Conservation (phyloP, 2,329 filamentous ascomycete species). For the Xylariales sp. region DNA sequence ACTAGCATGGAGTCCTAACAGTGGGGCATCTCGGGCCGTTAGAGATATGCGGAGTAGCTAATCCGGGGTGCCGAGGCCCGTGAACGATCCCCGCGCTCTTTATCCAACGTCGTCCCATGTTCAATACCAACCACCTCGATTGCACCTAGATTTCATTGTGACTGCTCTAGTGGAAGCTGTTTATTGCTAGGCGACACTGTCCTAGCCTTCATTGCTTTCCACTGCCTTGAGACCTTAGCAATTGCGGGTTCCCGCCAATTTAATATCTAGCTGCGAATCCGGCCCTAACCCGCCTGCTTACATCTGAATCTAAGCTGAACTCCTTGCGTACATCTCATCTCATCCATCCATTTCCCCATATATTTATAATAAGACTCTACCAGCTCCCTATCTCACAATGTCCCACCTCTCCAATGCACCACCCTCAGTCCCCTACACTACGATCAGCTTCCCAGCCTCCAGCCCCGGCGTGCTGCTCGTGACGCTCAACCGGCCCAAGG, state of each 20-base stretch:
- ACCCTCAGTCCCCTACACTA: slow-evolving; percentile 34
- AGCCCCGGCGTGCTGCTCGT: slow-evolving; percentile 52
- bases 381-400: background rate
- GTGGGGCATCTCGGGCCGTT: too few species aligned
- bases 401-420: slow-evolving; percentile 30
- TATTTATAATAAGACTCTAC: background rate
- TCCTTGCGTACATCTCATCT: too few species aligned
- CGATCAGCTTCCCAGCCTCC: slow-evolving; percentile 43
- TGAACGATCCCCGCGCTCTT: background rate
- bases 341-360: too few species aligned
- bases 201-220: background rate
- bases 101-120: too few species aligned
- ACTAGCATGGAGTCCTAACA: background rate
- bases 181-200: background rate
- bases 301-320: too few species aligned
- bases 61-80: background rate
- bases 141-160: too few species aligned
- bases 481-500: slow-evolving; percentile 53
- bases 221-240: background rate
- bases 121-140: too few species aligned
- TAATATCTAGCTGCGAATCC: background rate
- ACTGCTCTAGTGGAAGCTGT: too few species aligned
- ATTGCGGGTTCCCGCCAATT: background rate
- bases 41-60: background rate
- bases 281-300: too few species aligned